These are phyloP conservation scores for Dothistroma pini DNA, from an alignment of 2,329 filamentous ascomycete species.

Conservation along the genomic window DNA sequence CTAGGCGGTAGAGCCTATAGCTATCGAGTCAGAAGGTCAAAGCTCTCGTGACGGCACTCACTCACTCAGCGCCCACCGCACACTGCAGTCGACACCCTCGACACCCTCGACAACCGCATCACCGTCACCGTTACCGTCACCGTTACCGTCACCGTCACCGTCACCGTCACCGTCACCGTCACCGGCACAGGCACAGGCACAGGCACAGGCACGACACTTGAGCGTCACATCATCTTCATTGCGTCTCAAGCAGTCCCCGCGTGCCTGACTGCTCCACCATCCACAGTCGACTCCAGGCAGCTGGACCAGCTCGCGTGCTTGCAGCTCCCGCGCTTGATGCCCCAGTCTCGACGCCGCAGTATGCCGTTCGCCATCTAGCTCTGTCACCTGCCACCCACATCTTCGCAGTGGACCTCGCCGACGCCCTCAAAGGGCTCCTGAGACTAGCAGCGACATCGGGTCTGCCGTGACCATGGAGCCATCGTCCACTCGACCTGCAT, in stretches of 20 bases:
- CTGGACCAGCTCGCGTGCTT: slow-evolving; percentile 19
- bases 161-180: not conserved
- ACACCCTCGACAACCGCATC: no score
- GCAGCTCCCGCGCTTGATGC: slow-evolving; percentile 15
- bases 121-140: not conserved
- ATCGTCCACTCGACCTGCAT: slow-evolving; percentile 12
- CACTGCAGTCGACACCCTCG: not conserved
- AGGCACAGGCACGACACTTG: no score
- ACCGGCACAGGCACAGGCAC: no score
- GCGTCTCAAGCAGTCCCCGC: not conserved
- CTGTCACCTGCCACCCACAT: slow-evolving; percentile 17
- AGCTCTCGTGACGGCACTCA: not conserved
- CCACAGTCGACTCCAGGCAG: slow-evolving; percentile 13
- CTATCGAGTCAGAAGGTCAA: not conserved
- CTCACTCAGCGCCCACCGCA: no score
- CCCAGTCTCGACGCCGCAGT: slow-evolving; percentile 10
- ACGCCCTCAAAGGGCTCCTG: not conserved
- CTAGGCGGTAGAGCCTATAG: not conserved
- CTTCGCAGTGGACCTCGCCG: not conserved
- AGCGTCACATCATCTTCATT: no score
- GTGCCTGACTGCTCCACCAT: slow-evolving; percentile 13
- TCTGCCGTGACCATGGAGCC: slow-evolving; percentile 26
- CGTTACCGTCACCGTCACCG: not conserved
- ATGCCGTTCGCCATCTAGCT: slow-evolving; percentile 19
- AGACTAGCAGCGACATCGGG: slow-evolving; percentile 14